phyloP scores from a whole-genome alignment of 2,329 filamentous ascomycete species.

The Pezicula carpinea region DNA sequence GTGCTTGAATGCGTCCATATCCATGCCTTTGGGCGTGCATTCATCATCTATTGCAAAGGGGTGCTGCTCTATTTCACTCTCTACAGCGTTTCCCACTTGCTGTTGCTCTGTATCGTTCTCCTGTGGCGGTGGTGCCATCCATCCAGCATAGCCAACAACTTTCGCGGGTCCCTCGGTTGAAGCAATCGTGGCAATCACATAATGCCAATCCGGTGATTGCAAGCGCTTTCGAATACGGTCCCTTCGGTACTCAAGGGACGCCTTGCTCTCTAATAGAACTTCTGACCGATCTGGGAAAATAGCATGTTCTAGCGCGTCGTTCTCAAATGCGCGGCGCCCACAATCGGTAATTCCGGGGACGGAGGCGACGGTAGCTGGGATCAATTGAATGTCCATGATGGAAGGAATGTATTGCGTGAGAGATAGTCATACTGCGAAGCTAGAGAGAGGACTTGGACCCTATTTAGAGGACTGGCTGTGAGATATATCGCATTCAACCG shows the following conservation, averaged over 20 bases:
- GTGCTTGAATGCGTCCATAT: neutral
- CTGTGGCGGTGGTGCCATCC: neutral
- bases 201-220: neutral
- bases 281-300: neutral
- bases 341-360: neutral
- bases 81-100: neutral
- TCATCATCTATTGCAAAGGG: neutral
- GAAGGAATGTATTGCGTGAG: neutral
- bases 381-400: neutral
- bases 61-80: neutral
- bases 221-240: neutral
- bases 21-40: neutral
- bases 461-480: neutral
- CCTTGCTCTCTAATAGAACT: neutral
- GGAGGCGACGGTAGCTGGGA: neutral
- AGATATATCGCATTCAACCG: too few relatives aligned
- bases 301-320: neutral
- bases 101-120: neutral
- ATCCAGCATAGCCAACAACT: neutral
- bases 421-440: neutral
- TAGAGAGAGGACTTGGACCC: neutral
- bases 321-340: neutral
- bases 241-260: neutral
- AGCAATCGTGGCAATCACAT: neutral
- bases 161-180: neutral